These are phyloP conservation scores for Solanum clarkiae DNA, from an alignment of 257 asterid species.

Conservation along the genomic window DNA sequence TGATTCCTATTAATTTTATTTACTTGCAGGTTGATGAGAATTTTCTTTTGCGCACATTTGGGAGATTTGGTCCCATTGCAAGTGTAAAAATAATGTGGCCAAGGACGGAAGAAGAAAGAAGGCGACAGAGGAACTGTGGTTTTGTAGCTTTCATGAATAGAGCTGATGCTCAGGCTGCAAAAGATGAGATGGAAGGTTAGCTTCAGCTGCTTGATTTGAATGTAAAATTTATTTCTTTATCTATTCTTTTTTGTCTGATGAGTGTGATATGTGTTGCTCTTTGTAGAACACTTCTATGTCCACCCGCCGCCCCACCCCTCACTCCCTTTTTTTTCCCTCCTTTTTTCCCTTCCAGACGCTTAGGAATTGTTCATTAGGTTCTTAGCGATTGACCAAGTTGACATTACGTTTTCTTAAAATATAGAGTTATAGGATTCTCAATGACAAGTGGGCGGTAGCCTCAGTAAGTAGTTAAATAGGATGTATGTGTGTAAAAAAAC, in stretches of 20 bases:
- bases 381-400: background rate
- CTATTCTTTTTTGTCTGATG: background rate
- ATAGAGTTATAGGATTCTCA: background rate
- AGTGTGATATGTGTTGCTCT: background rate
- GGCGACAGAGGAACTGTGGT: constrained; percentile 87
- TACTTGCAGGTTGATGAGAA: constrained; percentile 73
- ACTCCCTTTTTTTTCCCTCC: background rate
- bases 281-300: background rate
- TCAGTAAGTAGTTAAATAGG: background rate
- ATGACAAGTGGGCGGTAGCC: background rate
- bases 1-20: background rate
- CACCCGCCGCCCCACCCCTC: too few species aligned
- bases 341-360: background rate
- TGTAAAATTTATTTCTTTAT: background rate
- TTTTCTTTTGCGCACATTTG: constrained; percentile 89
- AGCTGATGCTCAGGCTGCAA: constrained; percentile 88
- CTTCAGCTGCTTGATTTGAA: background rate
- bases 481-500: background rate
- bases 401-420: background rate
- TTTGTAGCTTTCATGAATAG: constrained; percentile 98
- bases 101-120: constrained; percentile 84
- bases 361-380: background rate
- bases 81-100: constrained; percentile 99
- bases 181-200: constrained; percentile 95
- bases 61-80: constrained; percentile 97